Evolutionary conservation across 495 filamentous ascomycete genomes (phyloP), one percentile per base, ranked within the genome.

Genomic region (Podospora fimiseda): DNA sequence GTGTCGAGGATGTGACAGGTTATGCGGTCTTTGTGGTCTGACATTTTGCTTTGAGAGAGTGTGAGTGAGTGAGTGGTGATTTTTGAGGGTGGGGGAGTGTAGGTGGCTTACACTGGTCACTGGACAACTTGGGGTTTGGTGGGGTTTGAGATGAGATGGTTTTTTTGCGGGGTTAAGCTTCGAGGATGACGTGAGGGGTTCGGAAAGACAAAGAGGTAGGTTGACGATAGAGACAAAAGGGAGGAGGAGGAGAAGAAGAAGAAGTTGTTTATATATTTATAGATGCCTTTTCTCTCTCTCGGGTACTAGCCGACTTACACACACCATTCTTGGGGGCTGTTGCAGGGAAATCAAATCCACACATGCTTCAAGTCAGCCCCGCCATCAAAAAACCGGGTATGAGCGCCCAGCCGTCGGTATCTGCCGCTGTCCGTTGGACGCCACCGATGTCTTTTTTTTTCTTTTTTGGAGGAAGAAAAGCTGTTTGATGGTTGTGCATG

Each of bases 1-100:
- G 81, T 83, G 70, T 84, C 75, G 62, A 83, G 77, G 70, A 80
- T 76, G 73, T 88, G 77, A 69, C 75, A 80, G 67, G 79, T 81
- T 48, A 81, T 80, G 59, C 69, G 68, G 57, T 83, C 75, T 61
- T 74, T 75, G 48, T 33, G 15, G 11, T 19, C 13, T 8, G 24
- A 1, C 11, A 40, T 21, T 19, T 48, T 9, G 37, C 15, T 46
- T 52, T 46, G 21, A 41, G 42, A 21, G 40, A 21, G 9, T 19
- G 18, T n/a, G 14, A 19, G 41, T 40, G 37, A n/a, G 23, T 16
- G 44, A 19, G 38, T 48, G 41, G 8, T 7, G n/a, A 16, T 37
- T 30, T 18, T 18, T 23, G 27, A 41, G 40, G 2, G 13, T 14
- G 1, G 19, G 19, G n/a, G 36, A 20, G 15, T 19, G 50, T 46